Conservation (phyloP, 2,329 filamentous ascomycete species). For the Cordyceps cateniannulata region DNA sequence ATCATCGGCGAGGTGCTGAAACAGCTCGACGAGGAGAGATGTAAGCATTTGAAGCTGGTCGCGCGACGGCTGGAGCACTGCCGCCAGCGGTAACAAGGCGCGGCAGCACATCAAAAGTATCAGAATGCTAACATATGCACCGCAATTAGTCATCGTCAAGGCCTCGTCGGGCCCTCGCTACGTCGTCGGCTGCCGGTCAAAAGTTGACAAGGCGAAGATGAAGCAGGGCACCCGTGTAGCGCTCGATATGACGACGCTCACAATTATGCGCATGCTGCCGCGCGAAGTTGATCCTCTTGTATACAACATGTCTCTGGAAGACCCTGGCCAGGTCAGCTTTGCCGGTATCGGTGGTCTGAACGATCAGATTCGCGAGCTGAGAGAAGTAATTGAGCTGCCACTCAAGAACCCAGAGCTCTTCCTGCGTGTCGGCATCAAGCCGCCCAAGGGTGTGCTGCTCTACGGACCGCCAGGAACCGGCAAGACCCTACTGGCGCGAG, state of each 20-base stretch:
- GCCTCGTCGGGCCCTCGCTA: conserved; percentile 95
- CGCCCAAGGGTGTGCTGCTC: conserved; percentile 91
- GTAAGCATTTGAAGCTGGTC: conserved; percentile 46
- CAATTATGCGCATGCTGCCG: conserved; percentile 99
- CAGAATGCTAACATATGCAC: not conserved
- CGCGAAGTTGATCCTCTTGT: conserved; percentile 97
- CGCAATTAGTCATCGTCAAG: conserved; percentile 83
- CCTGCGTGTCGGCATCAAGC: conserved; percentile 94
- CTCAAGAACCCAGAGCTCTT: conserved; percentile 99
- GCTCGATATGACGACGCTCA: conserved; percentile 98
- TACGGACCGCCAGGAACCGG: conserved; percentile 96
- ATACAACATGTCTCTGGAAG: conserved; percentile 99
- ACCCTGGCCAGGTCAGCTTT: conserved; percentile 96
- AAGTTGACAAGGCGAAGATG: conserved; percentile 94
- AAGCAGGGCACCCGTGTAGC: conserved; percentile 98
- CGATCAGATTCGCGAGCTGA: conserved; percentile 93
- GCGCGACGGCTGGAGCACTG: not conserved
- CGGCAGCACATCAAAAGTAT: conserved; percentile 16
- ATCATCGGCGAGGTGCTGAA: conserved; percentile 99
- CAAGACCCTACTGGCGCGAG: conserved; percentile 89
- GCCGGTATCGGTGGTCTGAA: conserved; percentile 96
- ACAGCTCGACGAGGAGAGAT: conserved; percentile 97
- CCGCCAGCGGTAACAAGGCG: not conserved
- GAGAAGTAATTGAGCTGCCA: conserved; percentile 95
- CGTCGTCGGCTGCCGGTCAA: conserved; percentile 95